Evolutionary conservation across 345 rosid genomes (phyloP).

Genomic region (Populus tremula): DNA sequence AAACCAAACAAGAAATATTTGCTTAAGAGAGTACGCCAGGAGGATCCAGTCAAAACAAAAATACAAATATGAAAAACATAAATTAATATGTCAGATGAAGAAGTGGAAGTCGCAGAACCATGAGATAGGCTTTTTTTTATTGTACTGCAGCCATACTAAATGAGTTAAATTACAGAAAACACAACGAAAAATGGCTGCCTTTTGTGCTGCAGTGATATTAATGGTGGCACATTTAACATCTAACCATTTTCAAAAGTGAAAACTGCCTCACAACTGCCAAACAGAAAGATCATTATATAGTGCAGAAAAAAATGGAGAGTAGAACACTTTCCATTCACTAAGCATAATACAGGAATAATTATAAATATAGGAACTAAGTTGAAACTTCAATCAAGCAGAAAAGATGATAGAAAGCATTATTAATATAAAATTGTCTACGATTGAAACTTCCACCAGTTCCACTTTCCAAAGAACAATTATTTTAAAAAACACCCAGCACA

Average conservation of each 20-base stretch:
- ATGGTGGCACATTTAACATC: not conserved
- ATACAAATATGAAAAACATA: not conserved
- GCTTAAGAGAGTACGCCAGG: not conserved
- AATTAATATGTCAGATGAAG: not conserved
- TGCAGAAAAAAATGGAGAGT: not conserved
- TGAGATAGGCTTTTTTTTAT: not conserved
- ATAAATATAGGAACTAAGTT: not conserved
- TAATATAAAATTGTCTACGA: not conserved
- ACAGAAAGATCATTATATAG: not conserved
- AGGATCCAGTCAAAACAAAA: not conserved
- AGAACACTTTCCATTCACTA: not conserved
- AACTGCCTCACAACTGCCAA: not conserved
- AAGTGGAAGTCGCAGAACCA: not conserved
- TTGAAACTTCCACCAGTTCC: not conserved
- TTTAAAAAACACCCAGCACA: not conserved
- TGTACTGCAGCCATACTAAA: not conserved
- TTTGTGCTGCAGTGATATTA: not conserved
- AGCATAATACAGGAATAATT: not conserved
- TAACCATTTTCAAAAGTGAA: not conserved
- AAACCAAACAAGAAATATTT: not conserved
- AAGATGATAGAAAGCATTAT: not conserved
- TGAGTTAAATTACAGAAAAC: not conserved
- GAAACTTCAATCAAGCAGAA: not conserved
- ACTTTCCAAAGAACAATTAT: not conserved
- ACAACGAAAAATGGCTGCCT: not conserved